These are phyloP conservation scores for Bothriochloa decipiens DNA, from an alignment of 176 grass and related monocot genomes.

Conservation along the genomic window DNA sequence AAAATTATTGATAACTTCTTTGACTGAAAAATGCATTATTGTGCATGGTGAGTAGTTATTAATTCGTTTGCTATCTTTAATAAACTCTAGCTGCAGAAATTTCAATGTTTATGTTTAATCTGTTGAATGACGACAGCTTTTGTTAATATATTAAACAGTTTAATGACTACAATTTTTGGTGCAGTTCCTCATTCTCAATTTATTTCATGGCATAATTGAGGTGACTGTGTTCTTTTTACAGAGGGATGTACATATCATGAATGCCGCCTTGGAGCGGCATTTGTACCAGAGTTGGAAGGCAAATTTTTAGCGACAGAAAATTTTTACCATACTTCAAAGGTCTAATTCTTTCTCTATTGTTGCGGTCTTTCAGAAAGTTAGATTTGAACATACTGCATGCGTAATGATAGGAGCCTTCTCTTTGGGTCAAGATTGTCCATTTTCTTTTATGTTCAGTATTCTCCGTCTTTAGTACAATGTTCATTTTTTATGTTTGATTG, in stretches of 20 bases:
- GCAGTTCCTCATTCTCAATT: conserved; percentile 6
- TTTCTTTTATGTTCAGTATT: conserved; percentile 26
- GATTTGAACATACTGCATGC: background rate
- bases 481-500: conserved; percentile 23
- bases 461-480: background rate
- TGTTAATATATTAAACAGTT: conserved; percentile 2
- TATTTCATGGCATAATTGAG: conserved; percentile 27
- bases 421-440: background rate
- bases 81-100: conserved; percentile 7
- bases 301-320: conserved; percentile 93
- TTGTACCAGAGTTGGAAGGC: conserved; percentile 70
- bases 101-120: background rate
- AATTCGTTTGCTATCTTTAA: background rate
- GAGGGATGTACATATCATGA: conserved; percentile 67
- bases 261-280: conserved; percentile 70
- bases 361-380: conserved; percentile 2
- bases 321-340: conserved; percentile 93
- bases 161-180: background rate
- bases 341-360: conserved; percentile 16
- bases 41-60: background rate
- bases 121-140: background rate
- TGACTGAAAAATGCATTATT: too few species aligned
- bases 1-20: too few species aligned
- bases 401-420: background rate
- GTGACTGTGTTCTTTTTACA: conserved; percentile 40